Evolutionary conservation across 495 filamentous ascomycete species (phyloP).

Genomic region (Aspergillus bertholletiae): DNA sequence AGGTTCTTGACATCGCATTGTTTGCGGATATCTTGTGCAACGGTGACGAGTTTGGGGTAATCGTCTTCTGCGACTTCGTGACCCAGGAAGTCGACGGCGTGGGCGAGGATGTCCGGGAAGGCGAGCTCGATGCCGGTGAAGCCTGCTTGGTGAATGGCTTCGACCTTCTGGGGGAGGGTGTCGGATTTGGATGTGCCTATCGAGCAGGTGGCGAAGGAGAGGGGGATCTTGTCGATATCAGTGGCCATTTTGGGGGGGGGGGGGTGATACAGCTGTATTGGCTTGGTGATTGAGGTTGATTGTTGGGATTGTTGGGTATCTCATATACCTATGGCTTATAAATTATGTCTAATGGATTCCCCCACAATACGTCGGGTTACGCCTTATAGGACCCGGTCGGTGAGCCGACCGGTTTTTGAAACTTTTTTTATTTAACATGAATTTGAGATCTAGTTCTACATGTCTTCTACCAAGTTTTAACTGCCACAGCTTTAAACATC

Average conservation of each 20-base stretch:
- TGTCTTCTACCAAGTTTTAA: no score
- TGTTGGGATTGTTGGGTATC: no score
- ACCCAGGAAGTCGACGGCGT: conserved; percentile 49
- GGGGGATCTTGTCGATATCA: conserved; percentile 44
- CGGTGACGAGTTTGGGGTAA: conserved; percentile 50
- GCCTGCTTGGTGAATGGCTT: conserved; percentile 62
- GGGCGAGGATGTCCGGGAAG: conserved; percentile 70
- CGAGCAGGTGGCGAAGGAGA: conserved; percentile 63
- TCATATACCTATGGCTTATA: no score
- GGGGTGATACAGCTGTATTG: no score
- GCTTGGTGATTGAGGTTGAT: no score
- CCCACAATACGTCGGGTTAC: no score
- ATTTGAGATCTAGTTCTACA: no score
- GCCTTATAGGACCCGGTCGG: no score
- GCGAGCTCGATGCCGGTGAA: conserved; percentile 72
- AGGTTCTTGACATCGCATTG: conserved; percentile 52
- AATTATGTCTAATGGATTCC: no score
- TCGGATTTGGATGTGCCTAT: conserved; percentile 49
- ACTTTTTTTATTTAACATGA: no score
- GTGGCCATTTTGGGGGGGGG: background rate
- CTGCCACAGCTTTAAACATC: no score
- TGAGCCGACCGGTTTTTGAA: no score
- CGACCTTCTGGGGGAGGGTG: conserved; percentile 60
- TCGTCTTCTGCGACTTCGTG: conserved; percentile 51
- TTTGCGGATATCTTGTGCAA: conserved; percentile 47